Conservation (phyloP, 805 yeast genomes). For the Debaryomyces tyrocola region DNA sequence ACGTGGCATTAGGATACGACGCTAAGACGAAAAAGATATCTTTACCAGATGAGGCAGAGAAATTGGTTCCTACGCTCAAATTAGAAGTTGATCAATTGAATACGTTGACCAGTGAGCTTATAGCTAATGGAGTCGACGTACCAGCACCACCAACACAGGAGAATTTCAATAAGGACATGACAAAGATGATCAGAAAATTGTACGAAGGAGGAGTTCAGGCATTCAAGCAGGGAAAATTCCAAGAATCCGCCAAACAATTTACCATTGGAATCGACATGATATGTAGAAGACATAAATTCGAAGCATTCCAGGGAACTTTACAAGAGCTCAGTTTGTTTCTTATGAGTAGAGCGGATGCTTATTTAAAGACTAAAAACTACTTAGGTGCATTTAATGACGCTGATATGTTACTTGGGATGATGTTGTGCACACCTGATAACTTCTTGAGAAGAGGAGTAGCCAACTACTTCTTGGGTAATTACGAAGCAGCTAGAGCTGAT, state of each 20-base stretch:
- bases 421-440: conserved; percentile 63
- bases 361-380: conserved; percentile 53
- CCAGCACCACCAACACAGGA: conserved; percentile 57
- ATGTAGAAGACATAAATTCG: conserved; percentile 67
- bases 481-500: conserved; percentile 60
- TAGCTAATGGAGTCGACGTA: conserved; percentile 45
- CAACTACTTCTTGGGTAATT: conserved; percentile 58
- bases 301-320: conserved; percentile 67
- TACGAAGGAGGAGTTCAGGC: conserved; percentile 63
- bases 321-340: conserved; percentile 67
- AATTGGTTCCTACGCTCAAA: conserved; percentile 27
- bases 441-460: conserved; percentile 72
- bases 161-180: conserved; percentile 52
- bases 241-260: conserved; percentile 64
- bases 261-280: conserved; percentile 68
- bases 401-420: conserved; percentile 61
- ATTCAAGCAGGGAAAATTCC: conserved; percentile 53
- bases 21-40: conserved; percentile 25
- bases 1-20: conserved; percentile 24
- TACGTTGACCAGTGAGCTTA: conserved; percentile 36
- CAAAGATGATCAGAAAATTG: conserved; percentile 62
- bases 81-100: conserved; percentile 46
- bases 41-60: conserved; percentile 16
- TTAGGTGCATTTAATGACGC: conserved; percentile 67
- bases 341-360: conserved; percentile 71